Conservation (phyloP, 2,329 filamentous ascomycete genomes). For the Cercospora beticola region DNA sequence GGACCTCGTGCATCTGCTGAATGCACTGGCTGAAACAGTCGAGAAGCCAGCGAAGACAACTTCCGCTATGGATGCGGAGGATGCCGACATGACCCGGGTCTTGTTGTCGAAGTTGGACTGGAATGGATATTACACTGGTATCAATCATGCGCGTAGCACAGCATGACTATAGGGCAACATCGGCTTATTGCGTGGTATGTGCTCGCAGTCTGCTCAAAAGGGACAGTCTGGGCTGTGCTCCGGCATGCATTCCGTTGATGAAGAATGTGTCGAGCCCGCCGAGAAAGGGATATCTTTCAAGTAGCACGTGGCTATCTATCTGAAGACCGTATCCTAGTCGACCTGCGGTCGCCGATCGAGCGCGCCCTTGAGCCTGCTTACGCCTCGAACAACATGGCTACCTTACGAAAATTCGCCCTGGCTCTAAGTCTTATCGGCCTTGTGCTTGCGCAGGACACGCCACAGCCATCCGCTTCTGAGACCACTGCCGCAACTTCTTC, state of each 20-base stretch:
- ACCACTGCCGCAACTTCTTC: conserved; percentile 16
- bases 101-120: conserved; percentile 27
- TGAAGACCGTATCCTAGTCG: neutral
- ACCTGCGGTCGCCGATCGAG: neutral
- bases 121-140: conserved; percentile 17
- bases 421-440: neutral
- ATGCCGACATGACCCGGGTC: conserved; percentile 23
- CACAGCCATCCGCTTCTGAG: neutral
- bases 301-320: neutral
- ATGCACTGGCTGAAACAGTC: conserved; percentile 17
- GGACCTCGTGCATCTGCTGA: conserved; percentile 13
- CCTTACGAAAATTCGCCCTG: neutral
- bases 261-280: neutral
- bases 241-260: neutral
- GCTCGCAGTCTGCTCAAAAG: neutral
- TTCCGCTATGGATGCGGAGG: conserved; percentile 11
- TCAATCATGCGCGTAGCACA: neutral
- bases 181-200: neutral
- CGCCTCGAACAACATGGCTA: neutral
- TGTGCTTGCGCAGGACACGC: neutral
- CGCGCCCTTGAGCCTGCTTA: neutral
- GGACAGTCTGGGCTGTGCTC: neutral
- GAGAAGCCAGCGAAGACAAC: conserved; percentile 22
- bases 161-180: neutral
- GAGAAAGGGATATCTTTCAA: neutral